phyloP scores from a whole-genome alignment of 2,329 filamentous ascomycete genomes.

The Pseudopyrenochaeta lycopersici region DNA sequence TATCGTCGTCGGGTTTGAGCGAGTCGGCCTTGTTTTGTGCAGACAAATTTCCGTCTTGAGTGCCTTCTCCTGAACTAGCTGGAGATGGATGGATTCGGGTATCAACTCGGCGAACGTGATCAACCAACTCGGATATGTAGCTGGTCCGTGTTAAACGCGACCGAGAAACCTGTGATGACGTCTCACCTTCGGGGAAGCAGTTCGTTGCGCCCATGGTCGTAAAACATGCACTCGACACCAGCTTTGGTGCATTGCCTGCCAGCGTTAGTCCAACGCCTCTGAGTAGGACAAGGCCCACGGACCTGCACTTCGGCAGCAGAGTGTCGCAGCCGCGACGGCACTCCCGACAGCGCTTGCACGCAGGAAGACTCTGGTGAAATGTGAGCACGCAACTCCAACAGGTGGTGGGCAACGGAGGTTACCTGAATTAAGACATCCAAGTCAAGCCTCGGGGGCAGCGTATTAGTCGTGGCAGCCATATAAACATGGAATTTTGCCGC shows the following conservation, averaged over 20 bases:
- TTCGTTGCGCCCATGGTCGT: slow-evolving; percentile 44
- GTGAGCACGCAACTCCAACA: slow-evolving; percentile 12
- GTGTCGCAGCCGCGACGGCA: slow-evolving; percentile 49
- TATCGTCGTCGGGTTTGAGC: slow-evolving; percentile 15
- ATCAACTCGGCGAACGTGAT: slow-evolving; percentile 44
- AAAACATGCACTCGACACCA: slow-evolving; percentile 45
- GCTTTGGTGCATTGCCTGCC: slow-evolving; percentile 48
- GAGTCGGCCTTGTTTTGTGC: slow-evolving; percentile 23
- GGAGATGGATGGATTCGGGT: slow-evolving; percentile 29
- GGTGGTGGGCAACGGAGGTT: background rate
- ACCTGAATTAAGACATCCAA: slow-evolving; percentile 36
- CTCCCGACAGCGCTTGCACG: slow-evolving; percentile 47
- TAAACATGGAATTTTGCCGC: background rate
- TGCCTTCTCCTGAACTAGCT: slow-evolving; percentile 20
- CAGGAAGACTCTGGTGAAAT: slow-evolving; percentile 36
- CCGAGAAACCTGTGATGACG: background rate
- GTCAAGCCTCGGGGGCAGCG: slow-evolving; percentile 20
- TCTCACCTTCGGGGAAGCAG: slow-evolving; percentile 40
- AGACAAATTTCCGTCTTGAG: slow-evolving; percentile 13
- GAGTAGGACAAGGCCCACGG: slow-evolving; percentile 6
- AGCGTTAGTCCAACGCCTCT: slow-evolving; percentile 12
- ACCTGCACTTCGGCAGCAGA: slow-evolving; percentile 47
- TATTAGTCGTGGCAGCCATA: slow-evolving; percentile 7
- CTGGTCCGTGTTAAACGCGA: slow-evolving; percentile 27
- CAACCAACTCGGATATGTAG: slow-evolving; percentile 46